Evolutionary conservation across 2,329 filamentous ascomycete genomes (phyloP).

Genomic region (Fusarium sambucinum): DNA sequence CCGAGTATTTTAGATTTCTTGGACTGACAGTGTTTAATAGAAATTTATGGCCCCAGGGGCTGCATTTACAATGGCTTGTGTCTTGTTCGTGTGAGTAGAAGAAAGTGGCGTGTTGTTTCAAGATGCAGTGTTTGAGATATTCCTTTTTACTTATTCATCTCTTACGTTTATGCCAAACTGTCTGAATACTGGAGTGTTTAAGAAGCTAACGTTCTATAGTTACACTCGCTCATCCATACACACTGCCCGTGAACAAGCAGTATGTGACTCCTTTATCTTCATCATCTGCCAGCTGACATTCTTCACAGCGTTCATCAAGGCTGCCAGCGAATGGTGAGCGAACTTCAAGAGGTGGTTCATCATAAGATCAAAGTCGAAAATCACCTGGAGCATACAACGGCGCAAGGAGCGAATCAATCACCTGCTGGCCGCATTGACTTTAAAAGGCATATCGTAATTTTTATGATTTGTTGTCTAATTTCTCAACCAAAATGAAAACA

Average conservation of each 20-base stretch:
- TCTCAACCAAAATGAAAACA: slow-evolving; percentile 31
- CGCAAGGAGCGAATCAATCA: slow-evolving; percentile 18
- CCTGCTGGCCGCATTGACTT: not conserved
- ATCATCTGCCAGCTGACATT: slow-evolving; percentile 8
- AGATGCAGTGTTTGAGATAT: slow-evolving; percentile 1
- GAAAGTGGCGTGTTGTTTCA: slow-evolving; percentile 36
- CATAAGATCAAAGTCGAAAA: not conserved
- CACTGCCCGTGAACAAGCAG: slow-evolving; percentile 52
- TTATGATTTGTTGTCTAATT: slow-evolving; percentile 40
- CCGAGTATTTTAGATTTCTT: fast-evolving
- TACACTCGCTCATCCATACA: slow-evolving; percentile 59
- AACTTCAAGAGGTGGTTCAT: slow-evolving; percentile 20
- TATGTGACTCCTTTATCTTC: slow-evolving; percentile 11
- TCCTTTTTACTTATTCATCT: not conserved
- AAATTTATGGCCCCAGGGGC: slow-evolving; percentile 63
- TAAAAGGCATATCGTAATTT: slow-evolving; percentile 31
- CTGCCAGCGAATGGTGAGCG: slow-evolving; percentile 35
- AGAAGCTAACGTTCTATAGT: slow-evolving; percentile 42
- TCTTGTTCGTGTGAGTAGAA: slow-evolving; percentile 61
- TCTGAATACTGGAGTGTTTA: no score
- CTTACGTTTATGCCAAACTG: no score
- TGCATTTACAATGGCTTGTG: slow-evolving; percentile 66
- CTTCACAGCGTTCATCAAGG: slow-evolving; percentile 24
- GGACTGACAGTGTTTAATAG: slow-evolving; percentile 46
- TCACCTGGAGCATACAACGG: slow-evolving; percentile 17